A percentile compares a stretch with the other conserved stretches of the same genome.
These are phyloP conservation scores for Agaricales sp. DNA, from an alignment of 1,284 basidiomycete genomes.

Conservation along the genomic window DNA sequence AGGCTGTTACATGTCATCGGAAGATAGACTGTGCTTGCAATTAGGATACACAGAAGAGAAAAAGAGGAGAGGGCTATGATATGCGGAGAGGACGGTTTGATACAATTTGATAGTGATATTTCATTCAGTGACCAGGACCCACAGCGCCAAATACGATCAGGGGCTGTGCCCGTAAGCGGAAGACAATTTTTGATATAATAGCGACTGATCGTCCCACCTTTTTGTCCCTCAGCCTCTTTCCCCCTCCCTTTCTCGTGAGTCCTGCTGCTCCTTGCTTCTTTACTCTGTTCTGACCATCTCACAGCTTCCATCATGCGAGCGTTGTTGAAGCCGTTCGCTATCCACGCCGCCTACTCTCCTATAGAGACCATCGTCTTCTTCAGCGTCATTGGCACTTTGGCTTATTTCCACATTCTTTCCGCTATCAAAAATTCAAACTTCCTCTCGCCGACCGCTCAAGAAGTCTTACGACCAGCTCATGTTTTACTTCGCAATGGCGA, in stretches of 20 bases:
- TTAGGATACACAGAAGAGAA: too few species aligned
- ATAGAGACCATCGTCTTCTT: slow-evolving; percentile 85
- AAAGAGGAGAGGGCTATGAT: too few species aligned
- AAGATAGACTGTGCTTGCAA: too few species aligned
- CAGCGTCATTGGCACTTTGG: slow-evolving; percentile 79
- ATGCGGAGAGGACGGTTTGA: too few species aligned
- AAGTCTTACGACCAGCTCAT: neutral
- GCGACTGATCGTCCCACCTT: too few species aligned
- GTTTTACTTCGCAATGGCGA: slow-evolving; percentile 32
- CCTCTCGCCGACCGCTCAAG: slow-evolving; percentile 35
- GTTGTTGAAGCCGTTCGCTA: slow-evolving; percentile 48
- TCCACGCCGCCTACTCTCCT: slow-evolving; percentile 54
- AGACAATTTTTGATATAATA: too few species aligned
- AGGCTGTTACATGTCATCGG: too few species aligned
- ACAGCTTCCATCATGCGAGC: slow-evolving; percentile 32
- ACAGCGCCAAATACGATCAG: too few species aligned
- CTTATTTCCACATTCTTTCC: slow-evolving; percentile 85
- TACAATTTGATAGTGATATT: too few species aligned
- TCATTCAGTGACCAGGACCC: too few species aligned
- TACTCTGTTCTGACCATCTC: neutral
- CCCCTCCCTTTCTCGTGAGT: neutral
- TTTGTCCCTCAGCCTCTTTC: too few species aligned
- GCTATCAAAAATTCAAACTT: slow-evolving; percentile 75
- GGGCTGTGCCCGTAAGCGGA: too few species aligned
- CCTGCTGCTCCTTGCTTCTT: neutral